Base-by-base conservation (phyloP, 1,284 basidiomycete species). In the Cryptococcus sp. region DNA sequence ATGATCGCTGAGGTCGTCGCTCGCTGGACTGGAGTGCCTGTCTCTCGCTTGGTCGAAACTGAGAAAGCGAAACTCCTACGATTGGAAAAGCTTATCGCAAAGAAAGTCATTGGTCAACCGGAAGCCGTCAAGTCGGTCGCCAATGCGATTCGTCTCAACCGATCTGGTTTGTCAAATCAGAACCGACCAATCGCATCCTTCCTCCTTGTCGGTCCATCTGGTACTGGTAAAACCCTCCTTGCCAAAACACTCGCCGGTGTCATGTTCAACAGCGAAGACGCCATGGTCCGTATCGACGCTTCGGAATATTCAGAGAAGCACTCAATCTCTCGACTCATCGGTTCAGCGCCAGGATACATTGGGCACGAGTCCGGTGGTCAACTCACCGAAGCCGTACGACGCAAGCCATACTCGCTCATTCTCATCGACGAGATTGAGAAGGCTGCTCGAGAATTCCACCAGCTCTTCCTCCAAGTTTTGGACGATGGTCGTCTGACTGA, bases 201-300 rank as follows among this genome's bases (percentile, higher is more conserved):
- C 78, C 72, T 84, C 46, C 81, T 84, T 54, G 80, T 77, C 54
- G 80, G 80, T 52, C 78, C 79, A 6, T 78, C 73, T 2, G 80
- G 83, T 62, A 82, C 82, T 0, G 83, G 83, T 62, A 85, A 85
- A 73, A 85, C 83, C 22, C 74, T 82, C 7, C 78, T 83, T 11
- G 80, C 80, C 57, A 82, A 82, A 66, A 77, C 79, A 3, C 72
- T 82, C 39, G 80, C 81, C 23, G 69, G 75, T 39, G 82, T 83
- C 78, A 77, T 83, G 73, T 84, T 84, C 71, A 81, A 84, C 68
- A 75, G 74, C 50, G 76, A 79, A 50, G 79, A 82, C 46, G 82
- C 83, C 11, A 83, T 85, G 80, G 72, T 83, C 43, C 77, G 83
- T 19, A 83, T 85, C 69, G 83, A 85, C 68, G 81, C 79, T 13